These are phyloP conservation scores for Whalleya microplaca DNA, from an alignment of 2,329 filamentous ascomycete genomes.

Conservation along the genomic window DNA sequence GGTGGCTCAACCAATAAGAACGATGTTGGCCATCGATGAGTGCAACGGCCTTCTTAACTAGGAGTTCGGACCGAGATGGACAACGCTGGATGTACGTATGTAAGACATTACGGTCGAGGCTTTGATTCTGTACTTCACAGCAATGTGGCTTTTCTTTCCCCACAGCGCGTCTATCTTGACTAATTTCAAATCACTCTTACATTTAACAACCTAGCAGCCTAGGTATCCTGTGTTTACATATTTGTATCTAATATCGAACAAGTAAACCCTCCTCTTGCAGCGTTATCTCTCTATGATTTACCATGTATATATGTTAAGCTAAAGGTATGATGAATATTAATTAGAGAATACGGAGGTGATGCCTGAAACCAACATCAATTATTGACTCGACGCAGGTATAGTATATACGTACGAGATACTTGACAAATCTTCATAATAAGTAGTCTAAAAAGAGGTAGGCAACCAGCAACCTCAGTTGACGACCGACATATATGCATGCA, in stretches of 20 bases:
- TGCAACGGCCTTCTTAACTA: constrained; percentile 30
- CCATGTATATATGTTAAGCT: no score
- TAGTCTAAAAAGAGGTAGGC: background rate
- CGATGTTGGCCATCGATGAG: constrained; percentile 6
- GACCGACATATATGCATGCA: constrained; percentile 29
- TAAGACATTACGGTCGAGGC: constrained; percentile 12
- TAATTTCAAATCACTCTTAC: background rate
- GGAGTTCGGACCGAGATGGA: constrained; percentile 29
- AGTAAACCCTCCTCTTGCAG: no score
- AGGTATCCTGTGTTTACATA: no score
- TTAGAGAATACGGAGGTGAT: background rate
- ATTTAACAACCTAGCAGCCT: no score
- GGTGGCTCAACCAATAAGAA: constrained; percentile 24
- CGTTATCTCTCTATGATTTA: no score
- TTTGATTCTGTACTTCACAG: background rate
- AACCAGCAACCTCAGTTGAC: constrained; percentile 6
- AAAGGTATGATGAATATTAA: background rate
- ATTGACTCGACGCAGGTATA: background rate
- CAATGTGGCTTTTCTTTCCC: background rate
- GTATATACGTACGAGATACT: background rate
- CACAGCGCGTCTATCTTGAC: background rate
- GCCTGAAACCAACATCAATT: background rate
- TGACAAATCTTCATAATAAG: background rate
- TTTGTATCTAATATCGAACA: no score
- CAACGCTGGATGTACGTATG: constrained; percentile 20